These are phyloP conservation scores for Alternaria dauci DNA, from an alignment of 2,329 filamentous ascomycete species.

Conservation along the genomic window DNA sequence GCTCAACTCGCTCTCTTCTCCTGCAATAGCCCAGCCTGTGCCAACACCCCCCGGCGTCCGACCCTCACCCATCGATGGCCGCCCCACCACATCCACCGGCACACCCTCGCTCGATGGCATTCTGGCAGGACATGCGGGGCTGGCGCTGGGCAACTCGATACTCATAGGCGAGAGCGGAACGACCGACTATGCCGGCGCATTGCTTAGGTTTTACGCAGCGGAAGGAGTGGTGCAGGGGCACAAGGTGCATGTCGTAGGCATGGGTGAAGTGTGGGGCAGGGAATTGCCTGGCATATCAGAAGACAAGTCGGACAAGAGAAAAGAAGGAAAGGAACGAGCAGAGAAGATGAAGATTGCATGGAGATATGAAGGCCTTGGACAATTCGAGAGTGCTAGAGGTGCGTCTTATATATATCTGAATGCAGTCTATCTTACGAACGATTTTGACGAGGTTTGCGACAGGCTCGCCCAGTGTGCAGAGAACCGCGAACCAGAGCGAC, in stretches of 20 bases:
- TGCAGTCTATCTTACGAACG: conserved; percentile 13
- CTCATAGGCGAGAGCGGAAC: conserved; percentile 89
- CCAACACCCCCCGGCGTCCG: conserved; percentile 64
- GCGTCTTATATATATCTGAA: conserved; percentile 49
- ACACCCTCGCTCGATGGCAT: conserved; percentile 84
- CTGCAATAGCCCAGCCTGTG: conserved; percentile 23
- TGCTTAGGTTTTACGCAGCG: conserved; percentile 88
- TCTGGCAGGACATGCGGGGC: conserved; percentile 84
- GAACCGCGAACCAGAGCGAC: conserved; percentile 25
- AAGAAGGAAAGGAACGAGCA: conserved; percentile 46
- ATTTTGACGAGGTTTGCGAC: conserved; percentile 27
- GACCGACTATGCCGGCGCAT: conserved; percentile 87
- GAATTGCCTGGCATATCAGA: conserved; percentile 78
- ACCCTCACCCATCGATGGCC: conserved; percentile 87
- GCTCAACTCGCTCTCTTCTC: conserved; percentile 16
- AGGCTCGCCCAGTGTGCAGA: conserved; percentile 34
- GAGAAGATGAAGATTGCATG: conserved; percentile 97
- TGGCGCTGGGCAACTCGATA: conserved; percentile 81
- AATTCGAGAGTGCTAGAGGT: conserved; percentile 73
- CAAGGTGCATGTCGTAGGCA: conserved; percentile 82
- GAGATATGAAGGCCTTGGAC: conserved; percentile 88
- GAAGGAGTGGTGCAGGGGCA: conserved; percentile 94
- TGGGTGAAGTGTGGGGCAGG: conserved; percentile 79
- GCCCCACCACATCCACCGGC: conserved; percentile 89
- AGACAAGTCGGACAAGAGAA: conserved; percentile 47